A percentile compares a stretch with the other conserved stretches of the same genome.
phyloP scores from a whole-genome alignment of 495 filamentous ascomycete species.

The Halenospora varia region DNA sequence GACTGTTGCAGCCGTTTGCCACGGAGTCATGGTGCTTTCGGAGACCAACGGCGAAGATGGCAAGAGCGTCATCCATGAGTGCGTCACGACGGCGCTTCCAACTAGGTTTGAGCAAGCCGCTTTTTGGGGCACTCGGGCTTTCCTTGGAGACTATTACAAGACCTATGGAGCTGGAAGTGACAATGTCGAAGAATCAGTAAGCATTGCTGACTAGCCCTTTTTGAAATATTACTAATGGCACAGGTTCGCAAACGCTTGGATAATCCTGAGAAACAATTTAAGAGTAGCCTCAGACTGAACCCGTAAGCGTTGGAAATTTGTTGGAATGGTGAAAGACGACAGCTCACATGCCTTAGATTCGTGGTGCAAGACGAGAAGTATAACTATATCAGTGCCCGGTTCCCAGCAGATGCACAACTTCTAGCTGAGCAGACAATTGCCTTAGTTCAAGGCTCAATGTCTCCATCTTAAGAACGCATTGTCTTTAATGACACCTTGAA shows the following conservation, averaged over 20 bases:
- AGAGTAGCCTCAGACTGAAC: slow-evolving; percentile 38
- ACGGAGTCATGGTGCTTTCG: slow-evolving; percentile 50
- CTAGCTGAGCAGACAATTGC: slow-evolving; percentile 43
- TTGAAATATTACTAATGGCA: background rate
- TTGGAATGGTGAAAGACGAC: background rate
- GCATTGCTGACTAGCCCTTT: background rate
- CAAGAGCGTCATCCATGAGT: slow-evolving; percentile 40
- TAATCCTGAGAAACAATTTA: slow-evolving; percentile 40
- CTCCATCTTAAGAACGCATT: background rate
- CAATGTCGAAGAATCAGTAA: slow-evolving; percentile 43
- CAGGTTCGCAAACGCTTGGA: slow-evolving; percentile 44
- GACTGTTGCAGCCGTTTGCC: slow-evolving; percentile 46
- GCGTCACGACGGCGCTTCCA: slow-evolving; percentile 45
- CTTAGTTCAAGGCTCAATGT: slow-evolving; percentile 29
- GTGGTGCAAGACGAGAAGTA: slow-evolving; percentile 46
- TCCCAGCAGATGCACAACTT: slow-evolving; percentile 43
- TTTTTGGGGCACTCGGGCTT: slow-evolving; percentile 44
- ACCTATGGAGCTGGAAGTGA: slow-evolving; percentile 50
- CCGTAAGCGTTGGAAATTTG: slow-evolving; percentile 40
- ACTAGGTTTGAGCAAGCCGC: slow-evolving; percentile 44
- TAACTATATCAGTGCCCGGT: slow-evolving; percentile 50
- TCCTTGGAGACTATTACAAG: slow-evolving; percentile 54
- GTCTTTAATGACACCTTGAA: background rate
- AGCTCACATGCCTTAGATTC: slow-evolving; percentile 34
- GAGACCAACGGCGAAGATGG: slow-evolving; percentile 31